Evolutionary conservation across 768 basidiomycete species (phyloP), one percentile per base, ranked within the genome.

Genomic region (Leucogyrophana mollusca): DNA sequence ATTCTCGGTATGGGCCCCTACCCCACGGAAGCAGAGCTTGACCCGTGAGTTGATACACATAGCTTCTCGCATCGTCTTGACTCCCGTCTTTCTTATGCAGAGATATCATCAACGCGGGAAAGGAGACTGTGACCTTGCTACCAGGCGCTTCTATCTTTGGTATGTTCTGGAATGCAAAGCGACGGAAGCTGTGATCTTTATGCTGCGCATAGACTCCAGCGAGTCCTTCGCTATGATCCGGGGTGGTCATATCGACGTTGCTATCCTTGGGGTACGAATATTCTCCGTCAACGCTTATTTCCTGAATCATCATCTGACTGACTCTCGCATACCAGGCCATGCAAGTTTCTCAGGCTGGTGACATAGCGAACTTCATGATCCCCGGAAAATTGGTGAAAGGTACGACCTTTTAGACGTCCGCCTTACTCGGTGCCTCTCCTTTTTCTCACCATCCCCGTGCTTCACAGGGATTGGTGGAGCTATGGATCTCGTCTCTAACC

Each of bases 151-250:
- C 94, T 4, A 71, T 93, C 7, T 97, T 97, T 62, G 94, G 90
- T 87, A 54, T 43, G 83, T 62, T 21, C 17, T 32, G 30, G 43
- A 20, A 10, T 27, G 34, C 27, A 7, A 7, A 20, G 22, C 4
- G n/a, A 4, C 13, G 18, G 5, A 37, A 37, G 16, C n/a, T 37
- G 16, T 37, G 35, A 37, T 43, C 36, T 36, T 51, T 21, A 49
- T 30, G 42, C 9, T 18, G 17, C 44, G 50, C 39, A 20, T 50
- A 88, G 89, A 94, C 68, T 94, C 92, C 3, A 82, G 82, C 56
- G 94, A 96, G 68, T 94, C 91, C 3, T 97, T 97, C 59, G 89
- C 88, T 9, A 97, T 97, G 94, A 96, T 97, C 67, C 89, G 94
- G 43, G 94, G 94, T 36, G 94, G 94, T 4, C 94, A 97, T 67